Evolutionary conservation across 306 rosid species (phyloP), one percentile per base, ranked within the genome.

Genomic region (Vachellia collinsii): DNA sequence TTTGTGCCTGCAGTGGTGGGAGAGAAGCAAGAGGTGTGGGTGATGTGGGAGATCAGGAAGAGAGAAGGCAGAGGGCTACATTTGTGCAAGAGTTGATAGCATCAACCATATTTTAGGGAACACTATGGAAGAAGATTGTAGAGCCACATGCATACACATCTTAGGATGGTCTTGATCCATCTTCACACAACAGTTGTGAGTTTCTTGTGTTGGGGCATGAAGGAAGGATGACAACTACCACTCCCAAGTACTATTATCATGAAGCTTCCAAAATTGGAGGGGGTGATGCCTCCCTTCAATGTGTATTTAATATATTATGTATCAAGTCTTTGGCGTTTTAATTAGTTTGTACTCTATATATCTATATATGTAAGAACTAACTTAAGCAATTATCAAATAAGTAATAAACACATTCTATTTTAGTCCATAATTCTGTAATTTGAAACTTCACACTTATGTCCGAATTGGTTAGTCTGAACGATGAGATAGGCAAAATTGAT

Each of bases 81-180:
- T 90, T 89, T 50, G 87, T 79, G 82, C 97, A 85, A 59, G 79
- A 87, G 61, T 54, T 96, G 86, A 79, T 93, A 17, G 56, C 77
- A 17, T 92, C 98, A 46, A 84, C 92, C 84, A 77, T 95, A 19
- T 69, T 89, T 74, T 90, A 80, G 73, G 87, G 65, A 77, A 41
- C 71, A 47, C 75, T 63, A 50, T 34, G 16, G 19, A 54, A 59
- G 22, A 37, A 59, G 68, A 25, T 19, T 29, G 1, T 0, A 12
- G 41, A 62, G 41, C 41, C 41, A 11, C 29, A 56, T 22, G 34
- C 63, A 20, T 20, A 9, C 29, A 8, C 17, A 1, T 59, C 65
- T 9, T 11, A 54, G 11, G 29, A 58, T 58, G 36, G 37, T 23
- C 7, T 59, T 59, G 13, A 59, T 23, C 65, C 11, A 22, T 8